A percentile compares a stretch with the other conserved stretches of the same genome.
These are phyloP conservation scores for Russula virescens DNA, from an alignment of 768 basidiomycete species.

Conservation along the genomic window DNA sequence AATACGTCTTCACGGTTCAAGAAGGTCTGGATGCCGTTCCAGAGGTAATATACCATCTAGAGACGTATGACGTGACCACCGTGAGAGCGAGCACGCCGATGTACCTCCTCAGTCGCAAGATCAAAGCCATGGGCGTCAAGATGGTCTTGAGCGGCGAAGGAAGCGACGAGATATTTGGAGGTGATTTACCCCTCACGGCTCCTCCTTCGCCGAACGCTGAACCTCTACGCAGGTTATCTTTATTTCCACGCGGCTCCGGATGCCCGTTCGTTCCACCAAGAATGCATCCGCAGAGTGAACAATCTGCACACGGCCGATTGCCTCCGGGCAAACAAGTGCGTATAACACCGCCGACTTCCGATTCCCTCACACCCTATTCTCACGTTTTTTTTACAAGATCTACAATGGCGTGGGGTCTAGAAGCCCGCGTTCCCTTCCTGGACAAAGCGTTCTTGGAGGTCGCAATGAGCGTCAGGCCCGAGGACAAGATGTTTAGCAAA, in stretches of 20 bases:
- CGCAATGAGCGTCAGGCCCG: slow-evolving; percentile 84
- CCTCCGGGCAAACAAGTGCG: slow-evolving; percentile 94
- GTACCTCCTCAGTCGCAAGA: slow-evolving; percentile 96
- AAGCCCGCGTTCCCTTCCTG: slow-evolving; percentile 97
- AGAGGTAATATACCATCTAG: slow-evolving; percentile 96
- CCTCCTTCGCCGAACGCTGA: neutral
- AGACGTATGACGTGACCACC: slow-evolving; percentile 98
- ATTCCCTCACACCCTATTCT: neutral
- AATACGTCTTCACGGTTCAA: slow-evolving; percentile 96
- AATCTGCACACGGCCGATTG: slow-evolving; percentile 98
- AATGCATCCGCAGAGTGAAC: slow-evolving; percentile 91
- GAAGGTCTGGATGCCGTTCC: slow-evolving; percentile 96
- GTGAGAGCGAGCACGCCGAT: slow-evolving; percentile 97
- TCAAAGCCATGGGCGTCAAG: slow-evolving; percentile 99
- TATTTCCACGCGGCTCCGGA: slow-evolving; percentile 99
- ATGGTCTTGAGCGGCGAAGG: slow-evolving; percentile 99
- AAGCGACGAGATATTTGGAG: slow-evolving; percentile 95
- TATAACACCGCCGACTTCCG: neutral
- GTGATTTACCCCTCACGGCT: slow-evolving; percentile 36
- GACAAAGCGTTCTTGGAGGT: slow-evolving; percentile 95
- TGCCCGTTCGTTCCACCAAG: slow-evolving; percentile 84
- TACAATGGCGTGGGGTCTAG: slow-evolving; percentile 99
- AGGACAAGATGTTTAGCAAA: slow-evolving; percentile 85
- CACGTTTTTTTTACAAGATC: slow-evolving; percentile 41
- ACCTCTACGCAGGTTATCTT: slow-evolving; percentile 65